Evolutionary conservation across 78 protist species (phyloP), one percentile per base, ranked within the genome.

Genomic region (Dictyostelium citrinum): DNA sequence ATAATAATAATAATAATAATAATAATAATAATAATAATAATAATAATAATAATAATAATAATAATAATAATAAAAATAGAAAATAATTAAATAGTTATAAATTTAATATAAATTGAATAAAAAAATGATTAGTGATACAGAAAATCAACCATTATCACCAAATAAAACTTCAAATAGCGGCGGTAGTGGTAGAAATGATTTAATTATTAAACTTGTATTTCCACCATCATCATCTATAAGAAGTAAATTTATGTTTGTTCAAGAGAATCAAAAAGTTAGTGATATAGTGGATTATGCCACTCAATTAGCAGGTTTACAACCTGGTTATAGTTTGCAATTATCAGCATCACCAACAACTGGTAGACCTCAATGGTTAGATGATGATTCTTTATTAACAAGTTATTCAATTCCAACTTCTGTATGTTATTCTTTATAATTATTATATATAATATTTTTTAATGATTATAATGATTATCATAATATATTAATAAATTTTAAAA

Each of bases 311-410:
- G 84, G 86, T 31, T 46, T 88, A 22, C 85, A 88, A 68, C 58
- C 79, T 43, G 93, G 93, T 6, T 88, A 88, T 67, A 29, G 80
- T 41, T 43, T 88, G 22, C 80, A 88, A 20, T 14, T 88, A 8
- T 35, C 79, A 24, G 45, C 75, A 27, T 82, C 88, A 5, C n/a
- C 39, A 22, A 27, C 49, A 14, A 24, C 70, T 7, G 39, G 35
- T 35, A 71, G 93, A 74, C 79, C 79, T 29, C 80, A 67, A 43
- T 88, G 93, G 93, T 24, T 88, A 27, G 93, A 88, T 43, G 93
- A 88, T 33, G 85, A 88, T 33, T 37, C 55, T 16, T 74, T 55
- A n/a, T 74, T 84, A 16, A 31, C 76, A 27, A 35, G 20, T 41
- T 84, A 84, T 58, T 16, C 64, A 12, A 71, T 84, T 2, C 39